phyloP scores from a whole-genome alignment of 2,329 filamentous ascomycete genomes.

The Zymoseptoria pseudotritici region DNA sequence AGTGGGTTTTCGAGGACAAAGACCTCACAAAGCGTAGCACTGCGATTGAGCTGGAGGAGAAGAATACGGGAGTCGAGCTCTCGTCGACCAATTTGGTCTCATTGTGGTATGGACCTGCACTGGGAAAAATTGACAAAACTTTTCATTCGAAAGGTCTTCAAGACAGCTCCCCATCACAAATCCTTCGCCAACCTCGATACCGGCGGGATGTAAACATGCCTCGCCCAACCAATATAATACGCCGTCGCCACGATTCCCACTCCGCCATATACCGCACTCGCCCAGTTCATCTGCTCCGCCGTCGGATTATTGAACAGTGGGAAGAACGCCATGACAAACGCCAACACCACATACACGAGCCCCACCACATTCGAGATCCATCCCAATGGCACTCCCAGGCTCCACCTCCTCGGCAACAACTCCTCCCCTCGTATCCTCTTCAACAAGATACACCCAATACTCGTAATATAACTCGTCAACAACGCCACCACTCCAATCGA shows the following conservation, averaged over 20 bases:
- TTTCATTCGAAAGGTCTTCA: background rate
- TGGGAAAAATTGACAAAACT: too few relatives aligned
- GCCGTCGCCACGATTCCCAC: constrained; percentile 14
- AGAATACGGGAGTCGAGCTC: too few relatives aligned
- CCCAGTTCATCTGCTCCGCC: constrained; percentile 22
- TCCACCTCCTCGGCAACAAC: constrained; percentile 19
- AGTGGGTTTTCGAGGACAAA: too few relatives aligned
- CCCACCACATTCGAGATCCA: constrained; percentile 20
- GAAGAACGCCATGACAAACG: constrained; percentile 22
- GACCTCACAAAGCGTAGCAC: too few relatives aligned
- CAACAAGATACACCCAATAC: constrained; percentile 21
- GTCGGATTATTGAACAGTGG: constrained; percentile 19
- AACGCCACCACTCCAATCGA: constrained; percentile 31
- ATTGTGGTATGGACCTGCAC: too few relatives aligned
- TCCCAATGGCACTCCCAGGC: constrained; percentile 17
- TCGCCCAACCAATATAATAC: constrained; percentile 23
- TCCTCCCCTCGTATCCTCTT: constrained; percentile 21
- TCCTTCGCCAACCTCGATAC: constrained; percentile 17
- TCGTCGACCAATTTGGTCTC: too few relatives aligned
- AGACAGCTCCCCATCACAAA: constrained; percentile 2
- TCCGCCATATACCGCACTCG: constrained; percentile 15
- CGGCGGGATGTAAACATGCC: constrained; percentile 24
- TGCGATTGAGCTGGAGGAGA: too few relatives aligned
- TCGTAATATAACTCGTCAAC: constrained; percentile 21
- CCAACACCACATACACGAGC: constrained; percentile 14